These are phyloP conservation scores for Leccinum disarticulatum DNA, from an alignment of 768 basidiomycete species.

Conservation along the genomic window DNA sequence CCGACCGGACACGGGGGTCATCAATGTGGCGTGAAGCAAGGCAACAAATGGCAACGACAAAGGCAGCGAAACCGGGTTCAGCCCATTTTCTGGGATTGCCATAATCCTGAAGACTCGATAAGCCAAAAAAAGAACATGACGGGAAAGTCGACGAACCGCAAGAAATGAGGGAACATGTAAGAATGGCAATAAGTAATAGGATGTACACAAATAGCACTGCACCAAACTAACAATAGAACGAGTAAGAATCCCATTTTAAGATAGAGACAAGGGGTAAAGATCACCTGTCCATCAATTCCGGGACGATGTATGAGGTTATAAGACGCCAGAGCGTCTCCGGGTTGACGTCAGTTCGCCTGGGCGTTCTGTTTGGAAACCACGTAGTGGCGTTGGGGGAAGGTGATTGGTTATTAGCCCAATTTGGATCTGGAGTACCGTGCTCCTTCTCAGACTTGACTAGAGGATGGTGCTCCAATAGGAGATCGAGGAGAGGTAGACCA, in stretches of 20 bases:
- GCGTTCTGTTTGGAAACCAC: constrained; percentile 85
- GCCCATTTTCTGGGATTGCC: constrained; percentile 94
- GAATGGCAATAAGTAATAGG: constrained; percentile 92
- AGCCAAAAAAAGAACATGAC: constrained; percentile 13
- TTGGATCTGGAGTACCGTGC: constrained; percentile 24
- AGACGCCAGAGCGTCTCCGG: constrained; percentile 87
- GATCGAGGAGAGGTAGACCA: constrained; percentile 83
- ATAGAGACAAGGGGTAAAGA: constrained; percentile 25
- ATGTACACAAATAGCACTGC: constrained; percentile 85
- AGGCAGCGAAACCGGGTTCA: constrained; percentile 91
- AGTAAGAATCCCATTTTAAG: constrained; percentile 13
- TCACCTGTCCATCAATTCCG: constrained; percentile 93
- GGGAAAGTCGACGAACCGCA: constrained; percentile 45
- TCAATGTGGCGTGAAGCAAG: constrained; percentile 91
- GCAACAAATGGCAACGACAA: constrained; percentile 91
- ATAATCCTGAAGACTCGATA: constrained; percentile 62
- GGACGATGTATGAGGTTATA: constrained; percentile 81
- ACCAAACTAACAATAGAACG: constrained; percentile 52
- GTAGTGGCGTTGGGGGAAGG: constrained; percentile 41
- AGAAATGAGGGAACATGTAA: constrained; percentile 90
- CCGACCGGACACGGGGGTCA: constrained; percentile 83
- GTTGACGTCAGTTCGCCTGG: constrained; percentile 73
- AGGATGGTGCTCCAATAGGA: constrained; percentile 72
- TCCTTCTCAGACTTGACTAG: constrained; percentile 38
- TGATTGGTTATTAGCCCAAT: constrained; percentile 33